Evolutionary conservation across 1,284 basidiomycete species (phyloP), one percentile per base, ranked within the genome.

Genomic region (Leccinum angustisporum): DNA sequence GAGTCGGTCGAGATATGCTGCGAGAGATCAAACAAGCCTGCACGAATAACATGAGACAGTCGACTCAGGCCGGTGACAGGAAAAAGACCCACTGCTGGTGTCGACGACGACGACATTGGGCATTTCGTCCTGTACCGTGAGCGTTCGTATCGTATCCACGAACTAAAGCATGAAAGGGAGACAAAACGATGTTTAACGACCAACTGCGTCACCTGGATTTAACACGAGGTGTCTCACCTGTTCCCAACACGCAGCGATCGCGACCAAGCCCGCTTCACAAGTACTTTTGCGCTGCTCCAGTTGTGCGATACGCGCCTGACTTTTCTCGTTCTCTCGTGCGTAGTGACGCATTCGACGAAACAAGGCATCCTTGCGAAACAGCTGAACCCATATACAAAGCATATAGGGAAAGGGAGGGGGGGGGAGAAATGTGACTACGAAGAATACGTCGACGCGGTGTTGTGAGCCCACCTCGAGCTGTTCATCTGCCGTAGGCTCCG

Each of bases 311-410:
- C 85, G 83, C 69, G 79, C 77, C 66, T 86, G 81, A 66, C 86
- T 87, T 56, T 88, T 85, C 69, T 91, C 86, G 72, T 88, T 83
- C 76, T 94, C 89, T 62, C 94, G 86, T 58, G 90, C 88, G 75
- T 97, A 96, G 70, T 95, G 87, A 70, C 86, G 90, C 94, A 98
- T 95, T 65, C 94, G 85, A 55, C 95, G 84, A 75, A 88, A 97
- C 57, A 98, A 91, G 50, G 95, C 95, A 73, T 96, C 94, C 77
- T 98, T 97, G 63, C 93, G 88, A 74, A 90, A 90, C 21, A 81
- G 77, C 89, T 92, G 66, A 36, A 63, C n/a, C 27, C 54, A 68
- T 50, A 67, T 48, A 57, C 38, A 40, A 56, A 50, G 46, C 13
- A 58, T 13, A 40, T 11, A 30, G 64, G 55, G 66, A 55, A 63